Evolutionary conservation across 306 rosid species (phyloP).

Genomic region (Geum urbanum): DNA sequence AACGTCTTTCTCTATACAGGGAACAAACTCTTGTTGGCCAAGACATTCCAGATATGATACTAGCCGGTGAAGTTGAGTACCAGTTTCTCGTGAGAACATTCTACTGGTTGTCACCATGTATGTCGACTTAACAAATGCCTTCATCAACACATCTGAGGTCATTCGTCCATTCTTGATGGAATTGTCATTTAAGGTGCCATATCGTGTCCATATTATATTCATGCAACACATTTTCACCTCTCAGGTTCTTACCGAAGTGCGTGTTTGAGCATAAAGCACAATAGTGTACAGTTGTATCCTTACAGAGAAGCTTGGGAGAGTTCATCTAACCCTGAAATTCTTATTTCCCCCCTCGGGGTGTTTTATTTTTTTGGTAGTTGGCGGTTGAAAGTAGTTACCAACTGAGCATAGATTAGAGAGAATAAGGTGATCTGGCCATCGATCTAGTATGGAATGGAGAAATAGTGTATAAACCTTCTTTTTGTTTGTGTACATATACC

Average conservation of each 20-base stretch:
- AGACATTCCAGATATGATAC: slow-evolving; percentile 38
- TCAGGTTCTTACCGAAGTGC: neutral
- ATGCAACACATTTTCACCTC: neutral
- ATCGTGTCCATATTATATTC: neutral
- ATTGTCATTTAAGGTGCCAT: slow-evolving; percentile 41
- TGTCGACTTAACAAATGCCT: slow-evolving; percentile 28
- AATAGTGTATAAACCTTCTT: neutral
- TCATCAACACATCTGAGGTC: slow-evolving; percentile 28
- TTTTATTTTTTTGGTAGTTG: slow-evolving; percentile 12
- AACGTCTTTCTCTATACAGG: slow-evolving; percentile 43
- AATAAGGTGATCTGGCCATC: slow-evolving; percentile 11
- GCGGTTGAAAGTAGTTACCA: slow-evolving; percentile 6
- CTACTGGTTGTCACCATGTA: slow-evolving; percentile 25
- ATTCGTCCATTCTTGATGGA: slow-evolving; percentile 14
- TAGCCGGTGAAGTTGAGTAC: slow-evolving; percentile 42
- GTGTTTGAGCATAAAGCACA: neutral
- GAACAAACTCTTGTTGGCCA: slow-evolving; percentile 73
- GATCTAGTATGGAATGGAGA: neutral
- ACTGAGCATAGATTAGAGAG: neutral
- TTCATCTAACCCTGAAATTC: neutral
- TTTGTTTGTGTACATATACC: slow-evolving; percentile 8
- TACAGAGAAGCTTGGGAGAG: neutral
- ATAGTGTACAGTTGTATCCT: slow-evolving; percentile 1
- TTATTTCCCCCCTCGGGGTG: neutral
- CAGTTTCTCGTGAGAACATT: slow-evolving; percentile 20